Conservation (phyloP, 495 filamentous ascomycete genomes). For the Ascodesmis nigricans region DNA sequence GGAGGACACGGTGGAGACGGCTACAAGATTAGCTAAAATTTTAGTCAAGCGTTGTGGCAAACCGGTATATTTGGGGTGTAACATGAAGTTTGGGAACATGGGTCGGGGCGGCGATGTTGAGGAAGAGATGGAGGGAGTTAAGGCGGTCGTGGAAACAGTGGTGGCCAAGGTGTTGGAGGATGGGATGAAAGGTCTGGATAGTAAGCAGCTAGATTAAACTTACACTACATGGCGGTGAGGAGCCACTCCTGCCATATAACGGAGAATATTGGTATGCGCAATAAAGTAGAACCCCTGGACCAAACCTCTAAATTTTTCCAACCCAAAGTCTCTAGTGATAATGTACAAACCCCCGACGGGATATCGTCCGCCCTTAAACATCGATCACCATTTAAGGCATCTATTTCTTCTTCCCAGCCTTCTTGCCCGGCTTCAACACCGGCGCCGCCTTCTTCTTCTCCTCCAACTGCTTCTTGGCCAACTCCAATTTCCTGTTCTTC, state of each 20-base stretch:
- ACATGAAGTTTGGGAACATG: slow-evolving; percentile 41
- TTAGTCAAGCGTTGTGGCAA: slow-evolving; percentile 43
- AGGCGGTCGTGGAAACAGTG: slow-evolving; percentile 44
- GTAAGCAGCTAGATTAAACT: too few species aligned
- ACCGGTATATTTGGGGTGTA: slow-evolving; percentile 71
- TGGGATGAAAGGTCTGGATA: slow-evolving; percentile 1
- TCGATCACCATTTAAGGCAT: neutral
- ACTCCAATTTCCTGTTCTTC: too few species aligned
- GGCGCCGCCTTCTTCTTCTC: neutral
- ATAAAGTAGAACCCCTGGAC: too few species aligned
- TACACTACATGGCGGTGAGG: too few species aligned
- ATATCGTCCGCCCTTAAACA: neutral
- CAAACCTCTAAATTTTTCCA: neutral
- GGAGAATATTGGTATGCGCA: too few species aligned
- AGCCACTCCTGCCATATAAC: too few species aligned
- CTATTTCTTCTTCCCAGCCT: neutral
- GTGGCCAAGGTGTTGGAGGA: slow-evolving; percentile 31
- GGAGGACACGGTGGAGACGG: slow-evolving; percentile 59
- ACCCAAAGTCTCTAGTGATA: neutral
- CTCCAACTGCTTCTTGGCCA: too few species aligned
- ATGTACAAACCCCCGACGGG: neutral
- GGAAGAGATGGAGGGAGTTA: slow-evolving; percentile 83
- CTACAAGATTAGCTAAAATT: slow-evolving; percentile 62
- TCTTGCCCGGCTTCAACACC: neutral
- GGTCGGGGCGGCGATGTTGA: slow-evolving; percentile 56